Evolutionary conservation across 768 basidiomycete genomes (phyloP).

Genomic region (Clitopilus passeckerianus): DNA sequence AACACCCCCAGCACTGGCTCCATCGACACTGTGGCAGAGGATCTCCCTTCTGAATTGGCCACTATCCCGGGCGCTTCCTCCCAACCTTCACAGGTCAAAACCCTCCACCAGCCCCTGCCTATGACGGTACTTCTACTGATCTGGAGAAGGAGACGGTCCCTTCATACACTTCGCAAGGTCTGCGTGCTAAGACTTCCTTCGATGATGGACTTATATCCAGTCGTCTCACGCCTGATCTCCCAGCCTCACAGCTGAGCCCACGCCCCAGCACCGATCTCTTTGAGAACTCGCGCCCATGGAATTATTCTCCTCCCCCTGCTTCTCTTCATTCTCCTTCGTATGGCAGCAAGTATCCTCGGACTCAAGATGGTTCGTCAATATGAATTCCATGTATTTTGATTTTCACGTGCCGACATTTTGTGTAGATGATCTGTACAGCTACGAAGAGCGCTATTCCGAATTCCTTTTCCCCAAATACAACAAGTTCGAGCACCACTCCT

Average conservation of each 20-base stretch:
- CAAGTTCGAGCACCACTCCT: not conserved
- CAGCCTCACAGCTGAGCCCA: not conserved
- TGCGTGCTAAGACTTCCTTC: conserved; percentile 14
- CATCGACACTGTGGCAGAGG: too few relatives aligned
- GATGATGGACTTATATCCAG: conserved; percentile 9
- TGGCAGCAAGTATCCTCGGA: conserved; percentile 5
- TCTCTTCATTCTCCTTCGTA: conserved; percentile 12
- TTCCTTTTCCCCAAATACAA: not conserved
- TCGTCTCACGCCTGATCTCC: not conserved
- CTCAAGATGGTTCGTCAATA: conserved; percentile 7
- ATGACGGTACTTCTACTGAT: not conserved
- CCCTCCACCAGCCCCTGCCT: not conserved
- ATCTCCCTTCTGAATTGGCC: too few relatives aligned
- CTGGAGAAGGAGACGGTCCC: not conserved
- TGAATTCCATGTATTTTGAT: not conserved
- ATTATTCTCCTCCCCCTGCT: conserved; percentile 2
- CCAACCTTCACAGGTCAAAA: too few relatives aligned
- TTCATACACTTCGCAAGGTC: not conserved
- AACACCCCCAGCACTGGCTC: too few relatives aligned
- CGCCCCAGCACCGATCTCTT: not conserved
- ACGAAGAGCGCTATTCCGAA: not conserved
- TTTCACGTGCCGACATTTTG: not conserved
- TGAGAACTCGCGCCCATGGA: not conserved
- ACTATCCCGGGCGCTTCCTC: too few relatives aligned
- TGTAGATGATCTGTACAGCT: not conserved